Conservation (phyloP, 805 yeast genomes). For the Sugiyamaella americana region DNA sequence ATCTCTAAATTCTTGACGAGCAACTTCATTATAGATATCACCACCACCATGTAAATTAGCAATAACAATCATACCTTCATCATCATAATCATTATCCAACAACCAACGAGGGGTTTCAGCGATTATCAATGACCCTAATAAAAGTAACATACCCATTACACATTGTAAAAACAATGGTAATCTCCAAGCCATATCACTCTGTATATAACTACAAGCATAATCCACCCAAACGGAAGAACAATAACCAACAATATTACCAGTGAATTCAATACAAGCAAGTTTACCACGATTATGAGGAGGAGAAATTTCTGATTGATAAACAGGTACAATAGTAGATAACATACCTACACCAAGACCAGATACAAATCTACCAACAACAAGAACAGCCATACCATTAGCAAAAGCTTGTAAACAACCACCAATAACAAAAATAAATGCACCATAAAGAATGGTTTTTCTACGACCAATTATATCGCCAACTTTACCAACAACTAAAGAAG, state of each 20-base stretch:
- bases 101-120: slow-evolving; percentile 92
- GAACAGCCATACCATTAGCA: slow-evolving; percentile 67
- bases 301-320: slow-evolving; percentile 81
- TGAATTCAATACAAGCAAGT: slow-evolving; percentile 80
- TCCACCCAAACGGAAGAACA: slow-evolving; percentile 83
- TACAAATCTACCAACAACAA: slow-evolving; percentile 63
- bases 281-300: slow-evolving; percentile 84
- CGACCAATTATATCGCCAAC: slow-evolving; percentile 77
- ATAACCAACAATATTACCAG: slow-evolving; percentile 80
- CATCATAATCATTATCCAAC: slow-evolving; percentile 66
- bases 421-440: slow-evolving; percentile 72
- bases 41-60: slow-evolving; percentile 80
- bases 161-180: slow-evolving; percentile 73
- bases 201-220: slow-evolving; percentile 62
- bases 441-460: slow-evolving; percentile 69
- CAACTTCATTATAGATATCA: slow-evolving; percentile 59
- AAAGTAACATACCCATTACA: slow-evolving; percentile 60
- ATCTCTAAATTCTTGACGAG: slow-evolving; percentile 66
- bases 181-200: slow-evolving; percentile 65
- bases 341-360: slow-evolving; percentile 87
- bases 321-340: slow-evolving; percentile 76
- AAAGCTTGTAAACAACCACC: slow-evolving; percentile 86
- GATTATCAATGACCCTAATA: slow-evolving; percentile 67
- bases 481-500: slow-evolving; percentile 72
- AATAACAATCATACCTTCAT: slow-evolving; percentile 79